phyloP scores from a whole-genome alignment of 208 protist genomes.

The Novymonas esmeraldas region DNA sequence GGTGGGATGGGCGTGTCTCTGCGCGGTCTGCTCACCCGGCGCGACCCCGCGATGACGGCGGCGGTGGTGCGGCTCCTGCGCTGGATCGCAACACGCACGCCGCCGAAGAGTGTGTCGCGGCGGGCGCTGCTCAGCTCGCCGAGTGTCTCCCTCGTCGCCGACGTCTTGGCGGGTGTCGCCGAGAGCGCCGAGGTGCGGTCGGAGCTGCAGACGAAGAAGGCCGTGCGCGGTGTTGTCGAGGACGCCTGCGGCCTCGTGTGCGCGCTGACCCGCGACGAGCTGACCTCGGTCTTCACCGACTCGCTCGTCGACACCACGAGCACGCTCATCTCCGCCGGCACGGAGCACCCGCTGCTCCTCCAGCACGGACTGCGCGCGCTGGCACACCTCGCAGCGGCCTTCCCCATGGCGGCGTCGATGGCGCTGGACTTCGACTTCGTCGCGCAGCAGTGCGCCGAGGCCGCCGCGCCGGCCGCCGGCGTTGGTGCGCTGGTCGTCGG shows the following conservation, averaged over 20 bases:
- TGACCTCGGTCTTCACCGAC: constrained; percentile 26
- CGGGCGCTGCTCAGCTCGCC: constrained; percentile 26
- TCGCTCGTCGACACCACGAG: constrained; percentile 39
- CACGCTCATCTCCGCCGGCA: constrained; percentile 46
- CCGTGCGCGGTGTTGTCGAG: constrained; percentile 13
- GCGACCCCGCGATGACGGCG: constrained; percentile 20
- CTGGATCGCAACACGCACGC: constrained; percentile 6
- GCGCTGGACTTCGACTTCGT: constrained; percentile 77
- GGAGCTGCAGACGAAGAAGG: constrained; percentile 25
- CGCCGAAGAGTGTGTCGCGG: constrained; percentile 14
- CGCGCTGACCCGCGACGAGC: constrained; percentile 25
- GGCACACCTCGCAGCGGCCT: constrained; percentile 35
- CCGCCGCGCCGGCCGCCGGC: constrained; percentile 12
- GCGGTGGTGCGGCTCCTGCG: constrained; percentile 23
- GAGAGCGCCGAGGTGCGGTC: constrained; percentile 14
- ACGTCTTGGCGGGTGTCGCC: constrained; percentile 23
- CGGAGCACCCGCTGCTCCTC: constrained; percentile 28
- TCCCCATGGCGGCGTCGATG: constrained; percentile 60
- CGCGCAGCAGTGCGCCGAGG: constrained; percentile 28
- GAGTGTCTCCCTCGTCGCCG: constrained; percentile 14
- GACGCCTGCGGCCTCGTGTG: constrained; percentile 20
- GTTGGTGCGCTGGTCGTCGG: constrained; percentile 47
- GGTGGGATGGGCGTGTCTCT: constrained; percentile 24
- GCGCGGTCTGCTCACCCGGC: constrained; percentile 11
- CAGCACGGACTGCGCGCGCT: constrained; percentile 38